These are phyloP conservation scores for Claviceps pusilla DNA, from an alignment of 2,329 filamentous ascomycete species.

Conservation along the genomic window DNA sequence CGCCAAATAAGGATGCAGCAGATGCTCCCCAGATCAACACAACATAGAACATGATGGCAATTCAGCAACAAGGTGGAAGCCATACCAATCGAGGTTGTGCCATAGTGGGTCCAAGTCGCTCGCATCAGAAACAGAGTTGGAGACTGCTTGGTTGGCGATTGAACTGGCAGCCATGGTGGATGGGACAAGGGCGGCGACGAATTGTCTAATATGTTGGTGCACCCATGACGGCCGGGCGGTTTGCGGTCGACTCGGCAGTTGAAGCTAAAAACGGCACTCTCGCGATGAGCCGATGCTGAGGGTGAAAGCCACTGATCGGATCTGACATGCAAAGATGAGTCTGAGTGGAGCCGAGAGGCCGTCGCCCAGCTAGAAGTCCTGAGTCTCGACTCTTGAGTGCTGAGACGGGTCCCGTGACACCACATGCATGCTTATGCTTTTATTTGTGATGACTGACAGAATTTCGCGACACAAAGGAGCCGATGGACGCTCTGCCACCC, in stretches of 20 bases:
- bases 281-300: constrained; percentile 1
- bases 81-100: constrained; percentile 64
- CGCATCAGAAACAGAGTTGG: constrained; percentile 9
- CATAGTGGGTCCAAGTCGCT: constrained; percentile 44
- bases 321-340: not conserved
- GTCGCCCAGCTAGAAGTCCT: too few relatives aligned
- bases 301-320: not conserved
- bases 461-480: not conserved
- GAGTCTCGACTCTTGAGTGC: too few relatives aligned
- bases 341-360: not conserved
- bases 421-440: too few relatives aligned
- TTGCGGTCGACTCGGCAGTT: not conserved
- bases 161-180: constrained; percentile 15
- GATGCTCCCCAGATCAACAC: not conserved
- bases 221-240: constrained; percentile 4
- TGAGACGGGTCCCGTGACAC: not conserved
- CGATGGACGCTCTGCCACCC: not conserved
- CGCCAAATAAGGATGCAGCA: not conserved
- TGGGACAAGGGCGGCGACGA: constrained; percentile 9
- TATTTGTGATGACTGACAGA: not conserved
- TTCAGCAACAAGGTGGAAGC: constrained; percentile 7
- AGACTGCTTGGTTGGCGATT: constrained; percentile 15
- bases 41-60: not conserved
- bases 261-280: not conserved
- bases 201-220: constrained; percentile 12